These are phyloP conservation scores for Sugiyamaella chiloensis DNA, from an alignment of 805 yeast species.

Conservation along the genomic window DNA sequence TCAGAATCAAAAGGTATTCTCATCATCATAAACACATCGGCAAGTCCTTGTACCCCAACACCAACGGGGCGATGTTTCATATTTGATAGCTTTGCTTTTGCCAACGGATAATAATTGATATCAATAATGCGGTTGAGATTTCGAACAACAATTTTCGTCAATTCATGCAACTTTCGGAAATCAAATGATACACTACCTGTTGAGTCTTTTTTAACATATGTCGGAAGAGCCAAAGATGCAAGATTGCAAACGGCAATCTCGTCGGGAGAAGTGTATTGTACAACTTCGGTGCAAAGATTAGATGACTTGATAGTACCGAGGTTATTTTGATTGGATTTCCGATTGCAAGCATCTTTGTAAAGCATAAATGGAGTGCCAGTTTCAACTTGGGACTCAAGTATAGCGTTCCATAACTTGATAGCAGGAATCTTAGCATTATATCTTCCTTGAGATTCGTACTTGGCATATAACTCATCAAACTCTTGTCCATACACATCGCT, in stretches of 20 bases:
- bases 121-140: slow-evolving; percentile 83
- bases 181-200: slow-evolving; percentile 42
- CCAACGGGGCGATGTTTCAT: slow-evolving; percentile 84
- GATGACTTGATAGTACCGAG: slow-evolving; percentile 89
- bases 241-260: slow-evolving; percentile 93
- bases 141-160: slow-evolving; percentile 66
- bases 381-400: slow-evolving; percentile 85
- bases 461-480: slow-evolving; percentile 61
- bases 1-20: slow-evolving; percentile 77
- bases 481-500: slow-evolving; percentile 76
- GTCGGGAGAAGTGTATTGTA: slow-evolving; percentile 79
- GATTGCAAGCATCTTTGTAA: slow-evolving; percentile 91
- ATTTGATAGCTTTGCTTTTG: slow-evolving; percentile 66
- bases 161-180: slow-evolving; percentile 65
- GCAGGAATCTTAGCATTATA: slow-evolving; percentile 64
- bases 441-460: slow-evolving; percentile 65
- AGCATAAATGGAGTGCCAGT: slow-evolving; percentile 93
- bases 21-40: slow-evolving; percentile 74
- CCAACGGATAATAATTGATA: slow-evolving; percentile 75
- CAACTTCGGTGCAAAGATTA: slow-evolving; percentile 86
- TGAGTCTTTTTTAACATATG: slow-evolving; percentile 50
- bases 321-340: slow-evolving; percentile 82
- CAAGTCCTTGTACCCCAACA: slow-evolving; percentile 91
- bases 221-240: slow-evolving; percentile 87
- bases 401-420: slow-evolving; percentile 81